These are phyloP conservation scores for Telopea speciosissima DNA, from an alignment of 177 flowering plant genomes.

Conservation along the genomic window DNA sequence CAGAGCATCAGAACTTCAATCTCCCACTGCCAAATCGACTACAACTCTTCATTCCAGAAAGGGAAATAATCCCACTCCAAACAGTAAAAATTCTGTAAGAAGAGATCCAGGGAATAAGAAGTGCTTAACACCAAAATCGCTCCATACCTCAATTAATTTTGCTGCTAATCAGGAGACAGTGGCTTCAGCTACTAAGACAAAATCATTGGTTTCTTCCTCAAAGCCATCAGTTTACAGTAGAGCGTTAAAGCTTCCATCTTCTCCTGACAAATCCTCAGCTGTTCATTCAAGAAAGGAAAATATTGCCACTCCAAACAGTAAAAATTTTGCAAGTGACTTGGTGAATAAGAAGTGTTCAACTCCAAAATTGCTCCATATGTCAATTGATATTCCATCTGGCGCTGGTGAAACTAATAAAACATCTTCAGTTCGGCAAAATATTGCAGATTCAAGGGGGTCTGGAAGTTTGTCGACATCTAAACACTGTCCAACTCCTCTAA, in stretches of 20 bases:
- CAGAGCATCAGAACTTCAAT: constrained; percentile 26
- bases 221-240: constrained; percentile 20
- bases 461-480: constrained; percentile 21
- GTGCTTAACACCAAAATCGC: constrained; percentile 33
- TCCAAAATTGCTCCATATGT: constrained; percentile 54
- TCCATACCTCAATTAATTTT: constrained; percentile 58
- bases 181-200: constrained; percentile 22
- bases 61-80: constrained; percentile 22
- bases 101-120: constrained; percentile 24
- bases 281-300: constrained; percentile 21
- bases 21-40: constrained; percentile 23
- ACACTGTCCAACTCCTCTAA: constrained; percentile 21
- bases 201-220: constrained; percentile 20
- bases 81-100: constrained; percentile 20
- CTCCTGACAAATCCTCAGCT: constrained; percentile 25
- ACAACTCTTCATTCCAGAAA: constrained; percentile 19
- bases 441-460: constrained; percentile 24
- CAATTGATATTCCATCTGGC: constrained; percentile 37
- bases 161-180: constrained; percentile 17
- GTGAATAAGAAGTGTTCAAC: constrained; percentile 28
- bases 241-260: constrained; percentile 27
- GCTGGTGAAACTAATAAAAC: constrained; percentile 25
- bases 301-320: constrained; percentile 20
- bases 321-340: constrained; percentile 20
- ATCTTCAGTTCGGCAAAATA: constrained; percentile 32